Evolutionary conservation across 2,329 filamentous ascomycete genomes (phyloP), one percentile per base, ranked within the genome.

Genomic region (Phoma herbarum): DNA sequence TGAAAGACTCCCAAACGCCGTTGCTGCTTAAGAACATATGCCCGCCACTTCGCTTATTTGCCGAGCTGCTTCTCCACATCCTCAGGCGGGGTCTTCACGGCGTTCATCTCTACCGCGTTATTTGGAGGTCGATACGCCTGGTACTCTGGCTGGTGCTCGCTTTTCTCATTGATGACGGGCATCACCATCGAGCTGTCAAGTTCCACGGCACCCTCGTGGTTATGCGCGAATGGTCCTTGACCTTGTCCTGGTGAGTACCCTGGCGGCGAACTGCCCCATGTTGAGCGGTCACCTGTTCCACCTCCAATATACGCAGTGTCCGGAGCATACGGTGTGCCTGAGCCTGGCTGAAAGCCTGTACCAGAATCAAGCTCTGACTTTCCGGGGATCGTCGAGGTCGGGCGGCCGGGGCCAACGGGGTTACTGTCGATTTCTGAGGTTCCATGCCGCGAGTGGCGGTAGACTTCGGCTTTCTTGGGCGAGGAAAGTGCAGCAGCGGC

Each of bases 281-380:
- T 69, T 1, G 53, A 61, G 7, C 61, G 51, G 8, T 65, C 57
- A 1, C 61, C 63, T 22, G 64, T 73, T 31, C 73, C 72, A 20
- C 73, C 74, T 8, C 74, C 73, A 1, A 75, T 60, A 9, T 69
- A 73, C 28, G 75, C 72, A 1, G 67, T 64, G 44, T 75, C 64
- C 26, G 74, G 73, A 9, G 62, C 66, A 28, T 67, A 69, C 2
- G 73, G 67, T 7, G 60, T 53, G 7, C 61, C 58, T 4, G 68
- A 60, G 6, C 69, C 70, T 4, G 68, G 58, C 6, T 63, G 60
- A 25, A 77, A 76, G 0, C 63, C 68, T 6, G 61, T 55, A 23
- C 73, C 73, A 1, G 69, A 68, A 4, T 65, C 68, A 12, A 77
- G 63, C 49, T 77, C 74, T 20, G 73, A 72, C 18, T 61, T 64